Evolutionary conservation across 116 monocot genomes (phyloP), one percentile per base, ranked within the genome.

Genomic region (Phalaenopsis hybrid): DNA sequence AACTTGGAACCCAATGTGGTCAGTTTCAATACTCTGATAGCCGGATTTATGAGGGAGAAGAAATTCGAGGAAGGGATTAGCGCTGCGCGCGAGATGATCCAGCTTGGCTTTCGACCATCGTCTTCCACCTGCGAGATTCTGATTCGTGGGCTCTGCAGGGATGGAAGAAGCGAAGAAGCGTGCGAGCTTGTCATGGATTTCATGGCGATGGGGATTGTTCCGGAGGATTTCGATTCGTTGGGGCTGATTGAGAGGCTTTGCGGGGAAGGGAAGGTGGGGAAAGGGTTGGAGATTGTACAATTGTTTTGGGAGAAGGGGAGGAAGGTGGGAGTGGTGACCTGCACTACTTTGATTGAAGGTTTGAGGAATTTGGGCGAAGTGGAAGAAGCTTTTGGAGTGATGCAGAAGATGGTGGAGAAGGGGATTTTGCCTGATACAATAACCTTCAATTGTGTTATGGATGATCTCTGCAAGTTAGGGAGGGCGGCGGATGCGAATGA

Each of bases 61-160:
- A 95, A 44, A 81, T 81, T 85, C 31, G 75, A 88, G 41, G 90
- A 93, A 67, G 98, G 95, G 15, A 85, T 92, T 63, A 86, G 81
- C 3, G 57, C 92, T 44, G 98, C 92, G 4, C 88, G 77, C 8
- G 98, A 98, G 87, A 90, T 98, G 95, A 81, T 98, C 43, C 92
- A 90, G 46, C 83, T 98, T 48, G 93, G 95, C 0, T 89, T 51
- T 17, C 50, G 51, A 20, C 44, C 89, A 6, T 92, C 93, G 3
- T 69, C 79, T 4, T 86, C 92, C 8, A 93, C 95, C 41, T 90
- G 91, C 16, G 89, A 98, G 75, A 95, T 98, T 77, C 52, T 98
- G n/a, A 20, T 90, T 20, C 33, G 86, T 79, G 95, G 92, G 70
- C 79, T 95, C 41, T 94, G 91, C 58, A 74, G 78, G 2, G 80